Evolutionary conservation across 345 rosid genomes (phyloP), one percentile per base, ranked within the genome.

Genomic region (Gynandropsis gynandra): DNA sequence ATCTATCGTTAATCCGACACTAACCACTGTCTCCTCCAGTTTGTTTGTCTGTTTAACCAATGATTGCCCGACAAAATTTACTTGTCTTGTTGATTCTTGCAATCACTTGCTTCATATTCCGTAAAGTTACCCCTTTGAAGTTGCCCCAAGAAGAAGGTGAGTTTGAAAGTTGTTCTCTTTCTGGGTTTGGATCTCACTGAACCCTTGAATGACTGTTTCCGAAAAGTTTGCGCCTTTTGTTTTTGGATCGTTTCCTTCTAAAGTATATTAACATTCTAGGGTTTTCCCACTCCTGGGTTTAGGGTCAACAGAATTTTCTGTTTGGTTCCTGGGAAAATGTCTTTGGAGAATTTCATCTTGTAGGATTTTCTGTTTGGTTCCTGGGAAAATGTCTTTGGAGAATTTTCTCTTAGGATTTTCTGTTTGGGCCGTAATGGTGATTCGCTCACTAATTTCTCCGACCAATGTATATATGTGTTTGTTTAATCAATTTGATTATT

Each of bases 81-180:
- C 54, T 68, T 54, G 65, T 54, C 13, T 64, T 73, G 50, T 61
- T 62, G 56, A 62, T 70, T 60, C 38, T 64, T 62, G 70, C 72
- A 5, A 15, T 75, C 58, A 44, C 64, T 57, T 83, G 70, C 75
- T 71, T 74, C 46, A 27, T 31, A 40, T 46, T 74, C 70, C 62
- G 62, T 52, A 53, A 52, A 27, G 27, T 73, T 42, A 62, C 61
- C 31, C 76, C 70, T 47, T 4, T 62, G 42, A 75, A 66, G 67
- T 58, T 84, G 65, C 80, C 80, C 6, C 71, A 73, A 36, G 65
- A 62, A 20, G 88, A 79, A 76, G 88, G 93, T 76, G 16, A 20
- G 74, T 65, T 52, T 45, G 54, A 52, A n/a, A 24, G 33, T 54
- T 40, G 12, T 4, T 41, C 56, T 17, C 42, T 58, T 55, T 17